Base-by-base conservation (phyloP, 2,329 filamentous ascomycete species). In the Talaromyces sp. region DNA sequence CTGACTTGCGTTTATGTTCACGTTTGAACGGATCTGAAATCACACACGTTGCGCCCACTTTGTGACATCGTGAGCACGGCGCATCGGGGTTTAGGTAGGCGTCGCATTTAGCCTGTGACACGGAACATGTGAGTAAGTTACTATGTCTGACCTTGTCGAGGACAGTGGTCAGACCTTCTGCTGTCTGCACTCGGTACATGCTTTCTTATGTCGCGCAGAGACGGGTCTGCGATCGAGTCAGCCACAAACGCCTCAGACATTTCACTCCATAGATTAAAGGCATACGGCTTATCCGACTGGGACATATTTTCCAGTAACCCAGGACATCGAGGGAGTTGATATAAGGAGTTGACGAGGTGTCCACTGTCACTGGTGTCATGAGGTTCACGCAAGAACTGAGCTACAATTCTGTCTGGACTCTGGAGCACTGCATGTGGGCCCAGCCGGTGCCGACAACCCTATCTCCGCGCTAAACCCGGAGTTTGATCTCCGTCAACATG, bases 101-200 rank as follows among this genome's bases (percentile, higher is more conserved):
- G 62, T 77, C 73, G 51, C 75, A 77, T 66, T 67, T 71, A 2
- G 71, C 70, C 71, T 74, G 10, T n/a, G 28, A 5, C 10, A 22
- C 5, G 15, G 3, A 33, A n/a, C n/a, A n/a, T n/a, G n/a, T n/a
- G n/a, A n/a, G n/a, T 15, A 5, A 17, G 36, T 15, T 4, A 4
- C 10, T 13, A 5, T 13, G 10, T 39, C 11, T 4, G 36, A 4
- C 36, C 10, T 5, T 13, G 25, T 28, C 25, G 22, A 15, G 15
- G 2, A 35, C 2, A 13, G 28, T 31, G 45, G 15, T 5, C 43
- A 51, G 5, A 75, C 73, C 69, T 77, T 77, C 62, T 77, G 75
- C 61, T 77, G 75, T 39, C 74, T 67, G 63, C 75, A 77, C 63
- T 75, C 72, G 1, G 74, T 76, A 59, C 74, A 77, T 5, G 74